Conservation (phyloP, 805 yeast species). For the Candida golubevii region DNA sequence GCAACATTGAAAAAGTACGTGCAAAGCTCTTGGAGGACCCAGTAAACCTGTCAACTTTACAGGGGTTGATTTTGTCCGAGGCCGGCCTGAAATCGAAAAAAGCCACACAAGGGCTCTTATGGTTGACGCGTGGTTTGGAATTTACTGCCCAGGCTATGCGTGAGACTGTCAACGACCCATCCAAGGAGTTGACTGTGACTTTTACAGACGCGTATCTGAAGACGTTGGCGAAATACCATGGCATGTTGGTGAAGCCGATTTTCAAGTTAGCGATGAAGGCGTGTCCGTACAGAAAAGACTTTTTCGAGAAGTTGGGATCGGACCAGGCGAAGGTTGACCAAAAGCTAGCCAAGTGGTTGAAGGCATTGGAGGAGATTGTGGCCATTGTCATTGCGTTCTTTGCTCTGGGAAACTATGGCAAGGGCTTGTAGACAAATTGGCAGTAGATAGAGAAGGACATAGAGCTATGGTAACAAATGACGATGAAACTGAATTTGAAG, state of each 20-base stretch:
- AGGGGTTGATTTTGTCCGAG: conserved; percentile 72
- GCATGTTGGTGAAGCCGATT: conserved; percentile 76
- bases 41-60: conserved; percentile 59
- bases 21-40: conserved; percentile 64
- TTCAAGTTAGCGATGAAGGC: conserved; percentile 94
- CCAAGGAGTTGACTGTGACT: conserved; percentile 63
- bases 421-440: conserved; percentile 55
- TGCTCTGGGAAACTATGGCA: conserved; percentile 78
- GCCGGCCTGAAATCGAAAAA: conserved; percentile 61
- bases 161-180: conserved; percentile 64
- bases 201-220: conserved; percentile 82
- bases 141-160: conserved; percentile 90
- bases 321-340: conserved; percentile 62
- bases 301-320: conserved; percentile 75
- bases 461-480: too few relatives aligned
- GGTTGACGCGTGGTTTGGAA: conserved; percentile 82
- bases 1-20: conserved; percentile 75
- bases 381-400: conserved; percentile 69
- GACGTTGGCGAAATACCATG: conserved; percentile 78
- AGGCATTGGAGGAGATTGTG: conserved; percentile 72
- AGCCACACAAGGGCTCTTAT: conserved; percentile 86
- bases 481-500: too few relatives aligned
- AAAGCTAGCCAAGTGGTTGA: conserved; percentile 71
- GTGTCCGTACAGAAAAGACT: conserved; percentile 85
- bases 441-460: too few relatives aligned